Evolutionary conservation across 2,329 filamentous ascomycete species (phyloP).

Genomic region (Microcera coccophila): DNA sequence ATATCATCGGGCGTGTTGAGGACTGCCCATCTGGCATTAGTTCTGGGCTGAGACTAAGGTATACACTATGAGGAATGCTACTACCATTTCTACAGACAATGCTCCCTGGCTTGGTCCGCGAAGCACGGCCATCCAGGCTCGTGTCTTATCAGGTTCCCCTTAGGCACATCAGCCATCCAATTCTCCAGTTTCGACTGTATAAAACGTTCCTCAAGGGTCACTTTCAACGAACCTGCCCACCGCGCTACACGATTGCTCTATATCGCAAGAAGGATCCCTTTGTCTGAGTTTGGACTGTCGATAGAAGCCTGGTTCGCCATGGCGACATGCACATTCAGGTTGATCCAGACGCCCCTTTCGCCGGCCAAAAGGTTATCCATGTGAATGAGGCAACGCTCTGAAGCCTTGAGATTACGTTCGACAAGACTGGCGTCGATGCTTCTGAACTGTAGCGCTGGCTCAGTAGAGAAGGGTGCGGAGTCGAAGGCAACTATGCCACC

Average conservation of each 20-base stretch:
- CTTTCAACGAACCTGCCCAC: not conserved
- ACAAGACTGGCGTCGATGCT: not conserved
- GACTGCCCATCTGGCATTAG: not conserved
- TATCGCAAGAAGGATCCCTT: not conserved
- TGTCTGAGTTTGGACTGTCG: not conserved
- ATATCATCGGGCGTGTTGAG: not conserved
- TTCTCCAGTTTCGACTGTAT: not conserved
- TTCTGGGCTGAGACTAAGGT: not conserved
- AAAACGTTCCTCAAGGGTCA: not conserved
- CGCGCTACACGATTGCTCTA: not conserved
- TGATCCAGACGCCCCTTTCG: slow-evolving; percentile 1
- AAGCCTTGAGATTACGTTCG: not conserved
- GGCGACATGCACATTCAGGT: not conserved
- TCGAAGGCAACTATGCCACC: slow-evolving; percentile 52
- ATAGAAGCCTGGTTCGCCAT: not conserved
- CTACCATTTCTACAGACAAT: not conserved
- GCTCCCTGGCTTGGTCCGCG: not conserved
- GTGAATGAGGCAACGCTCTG: slow-evolving; percentile 1
- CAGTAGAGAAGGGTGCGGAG: not conserved
- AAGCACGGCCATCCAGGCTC: not conserved
- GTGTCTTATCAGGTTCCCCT: not conserved
- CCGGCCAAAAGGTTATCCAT: not conserved
- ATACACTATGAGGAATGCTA: not conserved
- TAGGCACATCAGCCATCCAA: not conserved
- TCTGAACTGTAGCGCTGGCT: not conserved